Percentiles rank a stretch among this genome's conserved stretches.
Conservation (phyloP, 495 filamentous ascomycete genomes). For the Neurospora terricola region DNA sequence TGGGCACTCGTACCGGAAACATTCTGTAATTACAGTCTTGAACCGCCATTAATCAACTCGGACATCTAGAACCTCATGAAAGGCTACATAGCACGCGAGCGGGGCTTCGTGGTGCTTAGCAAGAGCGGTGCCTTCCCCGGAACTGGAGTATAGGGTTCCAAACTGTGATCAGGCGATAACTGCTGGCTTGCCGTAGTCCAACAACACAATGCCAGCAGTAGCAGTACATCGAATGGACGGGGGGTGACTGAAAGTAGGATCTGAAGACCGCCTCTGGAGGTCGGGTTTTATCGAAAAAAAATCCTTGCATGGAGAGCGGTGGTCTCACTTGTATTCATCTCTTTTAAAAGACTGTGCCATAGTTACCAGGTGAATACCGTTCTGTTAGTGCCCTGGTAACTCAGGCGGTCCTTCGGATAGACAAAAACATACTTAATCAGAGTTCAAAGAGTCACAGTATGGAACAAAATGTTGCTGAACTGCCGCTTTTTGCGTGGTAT, state of each 20-base stretch:
- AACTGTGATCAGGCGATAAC: not conserved
- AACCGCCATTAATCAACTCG: not conserved
- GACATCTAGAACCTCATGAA: slow-evolving; percentile 74
- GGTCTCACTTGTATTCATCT: no score
- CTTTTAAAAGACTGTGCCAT: no score
- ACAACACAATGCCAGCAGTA: not conserved
- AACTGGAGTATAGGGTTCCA: slow-evolving; percentile 63
- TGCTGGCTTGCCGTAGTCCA: not conserved
- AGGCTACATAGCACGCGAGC: slow-evolving; percentile 89
- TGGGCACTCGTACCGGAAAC: not conserved
- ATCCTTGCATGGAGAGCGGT: not conserved
- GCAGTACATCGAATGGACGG: not conserved
- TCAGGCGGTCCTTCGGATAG: not conserved
- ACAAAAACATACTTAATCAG: not conserved
- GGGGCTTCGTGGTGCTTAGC: slow-evolving; percentile 79
- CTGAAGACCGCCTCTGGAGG: not conserved
- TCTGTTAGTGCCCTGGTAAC: not conserved
- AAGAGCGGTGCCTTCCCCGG: slow-evolving; percentile 89
- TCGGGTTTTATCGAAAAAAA: not conserved
- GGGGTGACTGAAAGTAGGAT: not conserved
- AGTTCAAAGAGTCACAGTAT: not conserved
- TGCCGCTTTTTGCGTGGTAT: not conserved
- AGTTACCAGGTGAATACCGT: not conserved
- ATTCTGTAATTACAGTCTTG: not conserved
- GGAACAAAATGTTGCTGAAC: not conserved